Base-by-base conservation (phyloP, 495 filamentous ascomycete genomes). In the Neurospora sp. region DNA sequence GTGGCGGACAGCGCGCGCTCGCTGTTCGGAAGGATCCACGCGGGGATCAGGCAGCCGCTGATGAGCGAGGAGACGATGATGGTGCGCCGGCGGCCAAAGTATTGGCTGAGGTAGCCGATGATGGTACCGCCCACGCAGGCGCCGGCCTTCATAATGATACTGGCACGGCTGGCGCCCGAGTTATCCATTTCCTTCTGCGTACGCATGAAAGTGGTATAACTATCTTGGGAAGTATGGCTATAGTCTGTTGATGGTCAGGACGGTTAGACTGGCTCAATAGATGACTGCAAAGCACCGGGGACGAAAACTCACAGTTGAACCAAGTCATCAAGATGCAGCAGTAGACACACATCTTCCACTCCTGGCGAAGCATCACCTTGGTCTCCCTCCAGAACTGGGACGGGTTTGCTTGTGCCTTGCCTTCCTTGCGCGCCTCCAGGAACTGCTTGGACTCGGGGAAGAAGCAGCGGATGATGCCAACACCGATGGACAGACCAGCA, bases 361-460 rank as follows among this genome's bases (percentile, higher is more conserved):
- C 91, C 69, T 88, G 83, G 14, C 71, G 81, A 39, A 94, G 75
- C 85, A 93, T 93, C 11, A 77, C 74, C 76, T 84, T 88, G 1
- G 86, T 88, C 73, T 92, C 90, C 18, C 73, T 75, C 88, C 87
- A 90, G 78, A 92, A 92, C 4, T 84, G 84, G 0, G 77, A 81
- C 7, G 87, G 82, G 5, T 82, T 81, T 42, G 82, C 82, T 9
- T 81, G 77, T 39, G 85, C 84, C 71, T 84, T 81, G 7, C 87
- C 87, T 5, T 81, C 83, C 68, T 82, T 85, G 68, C 88, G 88
- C 39, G 89, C 87, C 70, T 90, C 90, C 70, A 88, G 77, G 80
- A 93, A 94, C 76, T 92, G 89, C 73, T 87, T 83, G 2, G 89
- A 91, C 77, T 93, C 92, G 1, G 90, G 90, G 79, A 93, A 92